Conservation (phyloP, 352 stramenopile genomes). For the Phytophthora pistaciae region DNA sequence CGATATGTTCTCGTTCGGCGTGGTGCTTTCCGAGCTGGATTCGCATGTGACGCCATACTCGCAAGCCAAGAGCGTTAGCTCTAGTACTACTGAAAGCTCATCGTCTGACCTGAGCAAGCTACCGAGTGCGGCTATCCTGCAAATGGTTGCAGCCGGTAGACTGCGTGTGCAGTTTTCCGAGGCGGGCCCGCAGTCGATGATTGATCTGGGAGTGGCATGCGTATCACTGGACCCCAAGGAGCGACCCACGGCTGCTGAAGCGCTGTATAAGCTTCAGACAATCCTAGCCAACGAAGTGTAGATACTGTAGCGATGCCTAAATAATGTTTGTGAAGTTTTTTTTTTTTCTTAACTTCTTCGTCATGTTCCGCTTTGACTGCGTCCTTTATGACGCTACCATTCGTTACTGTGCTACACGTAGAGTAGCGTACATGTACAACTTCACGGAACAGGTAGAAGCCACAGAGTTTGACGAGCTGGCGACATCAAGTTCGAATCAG, state of each 20-base stretch:
- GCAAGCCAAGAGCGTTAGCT: conserved; percentile 28
- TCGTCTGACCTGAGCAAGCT: conserved; percentile 25
- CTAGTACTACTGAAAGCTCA: conserved; percentile 15
- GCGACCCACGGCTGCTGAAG: conserved; percentile 48
- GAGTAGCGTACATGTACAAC: neutral
- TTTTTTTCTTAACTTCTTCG: no score
- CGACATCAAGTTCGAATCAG: no score
- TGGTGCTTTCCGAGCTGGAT: conserved; percentile 52
- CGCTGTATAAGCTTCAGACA: conserved; percentile 48
- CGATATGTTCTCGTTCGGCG: conserved; percentile 60
- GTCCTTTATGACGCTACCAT: neutral
- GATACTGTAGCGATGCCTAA: neutral
- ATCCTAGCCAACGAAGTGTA: conserved; percentile 35
- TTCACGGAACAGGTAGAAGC: neutral
- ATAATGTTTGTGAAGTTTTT: neutral
- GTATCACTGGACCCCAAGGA: conserved; percentile 45
- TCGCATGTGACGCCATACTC: conserved; percentile 41
- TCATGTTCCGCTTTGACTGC: neutral
- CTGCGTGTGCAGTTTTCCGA: conserved; percentile 48
- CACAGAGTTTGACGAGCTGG: no score
- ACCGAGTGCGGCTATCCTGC: conserved; percentile 50
- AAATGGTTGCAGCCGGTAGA: conserved; percentile 53
- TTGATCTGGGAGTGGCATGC: conserved; percentile 39
- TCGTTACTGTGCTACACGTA: no score
- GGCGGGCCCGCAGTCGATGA: conserved; percentile 28